Percentiles rank a stretch among this genome's conserved stretches.
Evolutionary conservation across 306 rosid genomes (phyloP).

Genomic region (Vigna trinervia): DNA sequence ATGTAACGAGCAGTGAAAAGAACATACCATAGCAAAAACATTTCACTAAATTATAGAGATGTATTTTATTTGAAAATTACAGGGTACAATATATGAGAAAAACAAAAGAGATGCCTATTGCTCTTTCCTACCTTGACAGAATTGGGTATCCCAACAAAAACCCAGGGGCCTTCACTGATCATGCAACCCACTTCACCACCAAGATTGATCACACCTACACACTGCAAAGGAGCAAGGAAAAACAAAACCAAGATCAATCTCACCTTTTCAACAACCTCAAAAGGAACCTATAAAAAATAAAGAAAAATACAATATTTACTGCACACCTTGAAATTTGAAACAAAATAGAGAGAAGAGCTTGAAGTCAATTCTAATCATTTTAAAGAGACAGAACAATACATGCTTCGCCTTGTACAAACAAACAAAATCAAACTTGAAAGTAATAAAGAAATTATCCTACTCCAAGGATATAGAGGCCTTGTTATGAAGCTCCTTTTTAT

Average conservation of each 20-base stretch:
- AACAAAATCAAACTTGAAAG: too few relatives aligned
- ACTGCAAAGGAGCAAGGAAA: slow-evolving; percentile 59
- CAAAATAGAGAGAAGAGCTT: neutral
- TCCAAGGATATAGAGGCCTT: neutral
- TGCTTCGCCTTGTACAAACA: too few relatives aligned
- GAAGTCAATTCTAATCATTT: slow-evolving; percentile 3
- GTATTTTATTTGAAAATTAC: slow-evolving; percentile 17
- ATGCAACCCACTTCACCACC: slow-evolving; percentile 96
- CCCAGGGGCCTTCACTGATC: slow-evolving; percentile 96
- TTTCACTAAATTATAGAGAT: slow-evolving; percentile 26
- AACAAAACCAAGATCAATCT: slow-evolving; percentile 33
- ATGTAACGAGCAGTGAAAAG: slow-evolving; percentile 2
- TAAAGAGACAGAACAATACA: neutral
- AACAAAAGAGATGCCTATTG: slow-evolving; percentile 4
- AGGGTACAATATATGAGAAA: slow-evolving; percentile 1
- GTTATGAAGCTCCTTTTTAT: too few relatives aligned
- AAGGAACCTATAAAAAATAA: neutral
- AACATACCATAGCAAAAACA: neutral
- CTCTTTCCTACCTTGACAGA: slow-evolving; percentile 73
- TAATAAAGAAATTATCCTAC: neutral
- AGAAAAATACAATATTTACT: neutral
- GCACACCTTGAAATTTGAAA: slow-evolving; percentile 32
- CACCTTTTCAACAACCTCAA: neutral
- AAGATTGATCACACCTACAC: slow-evolving; percentile 65
- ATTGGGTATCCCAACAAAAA: slow-evolving; percentile 89